Evolutionary conservation across 495 filamentous ascomycete species (phyloP), one percentile per base, ranked within the genome.

Genomic region (Xylaria nigripes): DNA sequence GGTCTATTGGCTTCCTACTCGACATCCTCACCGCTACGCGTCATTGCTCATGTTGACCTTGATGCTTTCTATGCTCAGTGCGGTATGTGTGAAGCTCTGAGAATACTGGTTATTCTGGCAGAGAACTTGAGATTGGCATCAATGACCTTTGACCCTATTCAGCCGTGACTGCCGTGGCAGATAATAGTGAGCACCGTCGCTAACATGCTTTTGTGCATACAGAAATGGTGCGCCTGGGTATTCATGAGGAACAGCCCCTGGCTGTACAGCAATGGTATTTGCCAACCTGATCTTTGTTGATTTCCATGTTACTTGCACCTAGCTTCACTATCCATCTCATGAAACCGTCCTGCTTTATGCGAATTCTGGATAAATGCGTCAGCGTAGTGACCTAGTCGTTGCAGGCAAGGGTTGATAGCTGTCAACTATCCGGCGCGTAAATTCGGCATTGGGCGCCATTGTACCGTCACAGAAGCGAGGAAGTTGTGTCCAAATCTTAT

Each of bases 11-110:
- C 82, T 19, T 77, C 83, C 12, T 87, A 80, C 51, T 84, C 82
- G 2, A 74, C 83, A 0, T 80, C 81, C 4, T 88, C 83, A 46
- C 93, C 90, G 15, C 77, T 98, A 15, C 84, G 93, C 46, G 86
- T 91, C 12, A 83, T 96, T 46, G 88, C 90, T 18, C 93, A 96
- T 64, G 79, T 97, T 54, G 93, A 98, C 67, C 82, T 98, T 57
- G 93, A 98, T 79, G 93, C 92, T 45, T 97, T 97, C 70, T 98
- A 98, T 61, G 93, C 94, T 3, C 93, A 98, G 78, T 95, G 86
- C 59, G 93, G 97, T 68, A 90, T 88, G 78, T 55, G 27, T 49
- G 36, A 16, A 1, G 8, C 8, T 9, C 12, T 4, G 16, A 40
- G 15, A 40, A 2, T 4, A 29, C 4, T 9, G 4, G 27, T 29